A percentile compares a stretch with the other conserved stretches of the same genome.
These are phyloP conservation scores for Serendipita sp. DNA, from an alignment of 768 basidiomycete genomes.

Conservation along the genomic window DNA sequence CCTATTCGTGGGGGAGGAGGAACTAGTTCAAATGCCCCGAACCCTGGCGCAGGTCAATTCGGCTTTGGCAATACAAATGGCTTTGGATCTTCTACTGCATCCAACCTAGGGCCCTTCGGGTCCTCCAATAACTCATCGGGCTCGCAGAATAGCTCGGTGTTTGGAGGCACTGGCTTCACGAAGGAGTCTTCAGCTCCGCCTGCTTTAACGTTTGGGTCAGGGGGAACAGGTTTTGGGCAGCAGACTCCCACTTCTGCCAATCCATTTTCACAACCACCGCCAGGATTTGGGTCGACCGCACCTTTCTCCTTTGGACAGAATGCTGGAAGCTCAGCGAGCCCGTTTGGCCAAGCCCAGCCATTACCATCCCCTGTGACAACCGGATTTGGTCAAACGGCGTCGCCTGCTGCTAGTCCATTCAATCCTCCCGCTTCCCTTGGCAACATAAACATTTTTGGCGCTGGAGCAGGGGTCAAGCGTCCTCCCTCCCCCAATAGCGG, in stretches of 20 bases:
- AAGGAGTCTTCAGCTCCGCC: too few relatives aligned
- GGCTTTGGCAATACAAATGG: not conserved
- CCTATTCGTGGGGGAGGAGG: slow-evolving; percentile 2
- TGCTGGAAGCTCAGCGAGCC: not conserved
- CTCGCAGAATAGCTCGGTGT: too few relatives aligned
- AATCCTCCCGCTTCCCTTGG: not conserved
- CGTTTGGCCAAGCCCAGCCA: not conserved
- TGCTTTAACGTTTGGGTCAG: not conserved
- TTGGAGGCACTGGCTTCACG: too few relatives aligned
- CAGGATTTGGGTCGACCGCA: not conserved
- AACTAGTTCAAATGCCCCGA: not conserved
- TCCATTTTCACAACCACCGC: not conserved
- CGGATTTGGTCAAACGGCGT: not conserved
- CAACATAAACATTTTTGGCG: not conserved
- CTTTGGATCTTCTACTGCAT: not conserved
- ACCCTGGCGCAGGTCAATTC: not conserved
- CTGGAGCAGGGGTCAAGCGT: not conserved
- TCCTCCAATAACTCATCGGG: too few relatives aligned
- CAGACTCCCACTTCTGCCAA: not conserved
- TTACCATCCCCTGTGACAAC: not conserved
- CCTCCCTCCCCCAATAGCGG: too few relatives aligned
- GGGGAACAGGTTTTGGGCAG: not conserved
- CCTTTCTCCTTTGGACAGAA: not conserved
- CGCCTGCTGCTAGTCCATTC: slow-evolving; percentile 2
- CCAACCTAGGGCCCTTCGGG: too few relatives aligned